phyloP scores from a whole-genome alignment of 805 yeast genomes.

The Spathaspora passalidarum region DNA sequence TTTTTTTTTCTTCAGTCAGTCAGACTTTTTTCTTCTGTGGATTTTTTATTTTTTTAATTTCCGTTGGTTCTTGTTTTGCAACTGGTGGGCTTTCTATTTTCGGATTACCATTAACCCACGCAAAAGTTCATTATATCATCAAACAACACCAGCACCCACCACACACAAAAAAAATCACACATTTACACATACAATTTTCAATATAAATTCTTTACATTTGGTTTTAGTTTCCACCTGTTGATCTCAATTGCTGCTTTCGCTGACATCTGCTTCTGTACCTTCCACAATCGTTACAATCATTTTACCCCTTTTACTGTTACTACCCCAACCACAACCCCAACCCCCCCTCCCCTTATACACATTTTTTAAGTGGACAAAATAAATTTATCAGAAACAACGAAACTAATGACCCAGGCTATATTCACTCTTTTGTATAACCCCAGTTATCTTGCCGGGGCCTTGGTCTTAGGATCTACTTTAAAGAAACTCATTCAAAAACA shows the following conservation, averaged over 20 bases:
- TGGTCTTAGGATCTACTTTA: conserved; percentile 44
- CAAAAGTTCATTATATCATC: not conserved
- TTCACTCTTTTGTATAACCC: conserved; percentile 49
- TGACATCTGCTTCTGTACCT: too few species aligned
- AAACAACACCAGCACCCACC: not conserved
- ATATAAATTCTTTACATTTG: too few species aligned
- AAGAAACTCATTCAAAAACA: conserved; percentile 14
- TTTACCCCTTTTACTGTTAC: too few species aligned
- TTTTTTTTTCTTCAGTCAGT: not conserved
- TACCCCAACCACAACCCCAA: too few species aligned
- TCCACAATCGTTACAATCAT: too few species aligned
- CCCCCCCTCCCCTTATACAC: too few species aligned
- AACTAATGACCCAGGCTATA: conserved; percentile 39
- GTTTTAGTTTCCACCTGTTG: too few species aligned
- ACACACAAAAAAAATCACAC: not conserved
- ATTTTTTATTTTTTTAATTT: not conserved
- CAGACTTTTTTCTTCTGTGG: too few species aligned
- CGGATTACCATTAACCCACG: not conserved
- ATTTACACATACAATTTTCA: not conserved
- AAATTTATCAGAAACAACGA: too few species aligned
- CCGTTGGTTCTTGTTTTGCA: not conserved
- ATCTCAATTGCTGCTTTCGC: too few species aligned
- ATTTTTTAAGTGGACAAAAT: too few species aligned
- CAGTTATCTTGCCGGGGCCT: conserved; percentile 56
- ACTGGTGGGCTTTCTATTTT: not conserved